Percentiles rank a stretch among this genome's conserved stretches.
phyloP scores from a whole-genome alignment of 306 rosid species.

The Begonia loranthoides region DNA sequence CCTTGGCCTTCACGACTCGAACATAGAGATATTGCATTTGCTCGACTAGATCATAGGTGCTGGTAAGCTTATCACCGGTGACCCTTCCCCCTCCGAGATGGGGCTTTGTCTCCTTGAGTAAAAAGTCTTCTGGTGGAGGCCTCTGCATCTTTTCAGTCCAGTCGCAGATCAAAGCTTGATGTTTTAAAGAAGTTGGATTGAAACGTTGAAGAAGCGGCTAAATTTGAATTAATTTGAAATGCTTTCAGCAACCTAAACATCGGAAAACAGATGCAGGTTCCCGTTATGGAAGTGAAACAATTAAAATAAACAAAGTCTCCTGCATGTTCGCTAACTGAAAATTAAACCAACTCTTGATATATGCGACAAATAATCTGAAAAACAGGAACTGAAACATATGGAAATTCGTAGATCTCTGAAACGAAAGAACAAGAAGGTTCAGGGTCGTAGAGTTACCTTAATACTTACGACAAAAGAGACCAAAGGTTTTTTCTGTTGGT shows the following conservation, averaged over 20 bases:
- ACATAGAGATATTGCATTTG: conserved; percentile 99
- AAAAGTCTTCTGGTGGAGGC: conserved; percentile 79
- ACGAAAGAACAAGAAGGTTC: conserved; percentile 11
- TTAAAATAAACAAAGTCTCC: conserved; percentile 6
- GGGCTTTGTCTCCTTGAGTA: conserved; percentile 93
- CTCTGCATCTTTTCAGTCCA: conserved; percentile 63
- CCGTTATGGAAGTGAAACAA: conserved; percentile 32
- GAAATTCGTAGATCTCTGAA: conserved; percentile 26
- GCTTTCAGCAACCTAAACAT: conserved; percentile 41
- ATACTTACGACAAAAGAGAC: conserved; percentile 12
- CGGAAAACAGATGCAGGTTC: conserved; percentile 36
- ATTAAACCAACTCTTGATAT: conserved; percentile 1
- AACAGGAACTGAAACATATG: neutral
- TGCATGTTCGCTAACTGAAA: neutral
- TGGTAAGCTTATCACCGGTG: conserved; percentile 78
- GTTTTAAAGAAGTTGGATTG: conserved; percentile 12
- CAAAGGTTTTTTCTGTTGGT: conserved; percentile 11
- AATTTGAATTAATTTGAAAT: conserved; percentile 25
- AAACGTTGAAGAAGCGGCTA: conserved; percentile 6
- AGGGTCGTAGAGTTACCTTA: conserved; percentile 9
- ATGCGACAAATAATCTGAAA: conserved; percentile 2
- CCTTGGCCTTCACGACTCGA: conserved; percentile 84
- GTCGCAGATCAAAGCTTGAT: conserved; percentile 13
- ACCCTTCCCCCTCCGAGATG: conserved; percentile 91
- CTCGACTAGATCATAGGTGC: conserved; percentile 97